Evolutionary conservation across 768 basidiomycete genomes (phyloP).

Genomic region (Cubamyces sp.): DNA sequence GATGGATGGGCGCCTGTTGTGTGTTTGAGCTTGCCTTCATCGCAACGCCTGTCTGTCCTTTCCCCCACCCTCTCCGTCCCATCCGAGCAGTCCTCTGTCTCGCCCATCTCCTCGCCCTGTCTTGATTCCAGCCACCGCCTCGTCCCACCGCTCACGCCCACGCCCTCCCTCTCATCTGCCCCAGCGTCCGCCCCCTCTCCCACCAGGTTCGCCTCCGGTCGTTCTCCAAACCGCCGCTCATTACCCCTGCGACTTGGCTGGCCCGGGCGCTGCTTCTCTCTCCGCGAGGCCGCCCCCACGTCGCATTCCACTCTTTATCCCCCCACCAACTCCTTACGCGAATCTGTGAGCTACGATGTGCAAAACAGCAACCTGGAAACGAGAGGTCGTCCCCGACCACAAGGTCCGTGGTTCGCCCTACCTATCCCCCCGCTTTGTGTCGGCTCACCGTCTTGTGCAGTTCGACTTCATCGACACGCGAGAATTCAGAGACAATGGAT

Average conservation of each 20-base stretch:
- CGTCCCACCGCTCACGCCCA: conserved; percentile 5
- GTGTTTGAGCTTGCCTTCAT: conserved; percentile 22
- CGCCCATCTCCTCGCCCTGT: conserved; percentile 2
- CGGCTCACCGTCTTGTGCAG: conserved; percentile 44
- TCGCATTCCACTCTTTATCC: conserved; percentile 30
- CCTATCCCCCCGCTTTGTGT: background rate
- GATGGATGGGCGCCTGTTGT: background rate
- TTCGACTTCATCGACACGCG: conserved; percentile 96
- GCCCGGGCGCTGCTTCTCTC: conserved; percentile 28
- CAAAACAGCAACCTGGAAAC: conserved; percentile 89
- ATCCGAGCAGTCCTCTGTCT: background rate
- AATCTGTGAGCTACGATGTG: conserved; percentile 50
- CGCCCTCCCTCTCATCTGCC: background rate
- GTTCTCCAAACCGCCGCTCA: conserved; percentile 26
- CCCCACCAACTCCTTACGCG: conserved; percentile 6
- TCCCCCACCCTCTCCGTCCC: background rate
- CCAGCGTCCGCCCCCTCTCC: conserved; percentile 15
- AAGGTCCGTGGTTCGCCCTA: conserved; percentile 60
- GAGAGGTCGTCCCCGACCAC: conserved; percentile 97
- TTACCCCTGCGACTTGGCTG: conserved; percentile 30
- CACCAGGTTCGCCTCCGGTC: conserved; percentile 29
- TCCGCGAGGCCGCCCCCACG: conserved; percentile 27
- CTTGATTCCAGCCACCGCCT: conserved; percentile 1
- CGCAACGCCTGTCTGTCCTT: background rate
- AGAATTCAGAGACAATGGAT: conserved; percentile 90